Percentiles rank a stretch among this genome's conserved stretches.
These are phyloP conservation scores for Evernia prunastri DNA, from an alignment of 495 filamentous ascomycete genomes.

Conservation along the genomic window DNA sequence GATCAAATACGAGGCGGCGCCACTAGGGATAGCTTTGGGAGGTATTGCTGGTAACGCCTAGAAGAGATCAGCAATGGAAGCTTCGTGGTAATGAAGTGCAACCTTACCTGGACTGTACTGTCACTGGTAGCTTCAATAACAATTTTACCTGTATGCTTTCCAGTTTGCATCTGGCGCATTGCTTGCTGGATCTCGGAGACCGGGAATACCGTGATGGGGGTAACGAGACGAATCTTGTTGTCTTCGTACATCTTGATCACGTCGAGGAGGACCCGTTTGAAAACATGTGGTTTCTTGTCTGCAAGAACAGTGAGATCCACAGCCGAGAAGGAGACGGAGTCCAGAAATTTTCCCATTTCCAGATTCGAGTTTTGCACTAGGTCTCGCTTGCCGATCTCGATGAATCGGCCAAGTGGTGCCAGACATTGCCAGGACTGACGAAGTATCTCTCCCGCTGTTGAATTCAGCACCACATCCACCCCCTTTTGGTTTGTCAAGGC, in stretches of 20 bases:
- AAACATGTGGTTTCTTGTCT: not conserved
- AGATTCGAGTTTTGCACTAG: conserved; percentile 34
- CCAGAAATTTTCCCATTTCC: conserved; percentile 38
- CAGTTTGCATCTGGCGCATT: conserved; percentile 45
- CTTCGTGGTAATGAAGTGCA: not conserved
- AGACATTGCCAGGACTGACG: not conserved
- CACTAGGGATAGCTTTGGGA: not conserved
- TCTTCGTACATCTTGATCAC: conserved; percentile 8
- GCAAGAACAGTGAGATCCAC: conserved; percentile 31
- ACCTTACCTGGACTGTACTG: not conserved
- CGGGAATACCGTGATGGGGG: conserved; percentile 17
- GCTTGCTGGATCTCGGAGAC: conserved; percentile 33
- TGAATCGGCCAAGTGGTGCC: conserved; percentile 6
- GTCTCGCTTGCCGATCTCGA: conserved; percentile 48
- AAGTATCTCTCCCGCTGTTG: not conserved
- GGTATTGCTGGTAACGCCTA: not conserved
- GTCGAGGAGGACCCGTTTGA: conserved; percentile 4
- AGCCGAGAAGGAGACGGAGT: conserved; percentile 38
- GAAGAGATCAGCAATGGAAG: not conserved
- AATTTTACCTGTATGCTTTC: conserved; percentile 33
- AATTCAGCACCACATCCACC: conserved; percentile 53
- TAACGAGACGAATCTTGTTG: not conserved
- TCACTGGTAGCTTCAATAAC: not conserved
- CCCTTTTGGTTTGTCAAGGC: conserved; percentile 44
- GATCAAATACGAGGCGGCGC: conserved; percentile 46